Conservation (phyloP, 305 asterid genomes). For the Coffea humblotiana region DNA sequence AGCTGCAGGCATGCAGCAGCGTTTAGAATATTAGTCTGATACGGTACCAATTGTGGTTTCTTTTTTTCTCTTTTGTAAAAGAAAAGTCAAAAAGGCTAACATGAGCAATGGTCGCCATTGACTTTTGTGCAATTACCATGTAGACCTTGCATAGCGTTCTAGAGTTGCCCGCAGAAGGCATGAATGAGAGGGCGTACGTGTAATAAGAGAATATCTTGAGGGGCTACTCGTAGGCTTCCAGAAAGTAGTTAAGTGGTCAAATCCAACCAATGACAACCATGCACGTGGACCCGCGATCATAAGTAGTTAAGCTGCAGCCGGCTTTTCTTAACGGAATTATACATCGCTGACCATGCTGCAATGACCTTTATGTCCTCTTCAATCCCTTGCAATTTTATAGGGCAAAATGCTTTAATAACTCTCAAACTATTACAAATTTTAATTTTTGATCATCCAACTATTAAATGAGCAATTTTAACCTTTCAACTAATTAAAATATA, state of each 20-base stretch:
- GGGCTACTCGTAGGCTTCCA: constrained; percentile 22
- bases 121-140: neutral
- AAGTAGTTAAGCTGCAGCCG: neutral
- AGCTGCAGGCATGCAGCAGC: no score
- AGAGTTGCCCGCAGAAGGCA: neutral
- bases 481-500: no score
- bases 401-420: no score
- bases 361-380: neutral
- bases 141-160: neutral
- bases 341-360: neutral
- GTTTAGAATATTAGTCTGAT: no score
- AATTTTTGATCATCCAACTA: no score
- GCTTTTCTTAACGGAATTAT: neutral
- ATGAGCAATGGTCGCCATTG: neutral
- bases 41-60: no score
- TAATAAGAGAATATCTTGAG: neutral
- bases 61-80: no score
- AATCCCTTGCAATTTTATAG: no score
- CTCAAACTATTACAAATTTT: no score
- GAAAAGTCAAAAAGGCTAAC: no score
- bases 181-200: neutral
- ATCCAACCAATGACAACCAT: neutral
- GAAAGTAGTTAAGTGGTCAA: constrained; percentile 20
- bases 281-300: neutral
- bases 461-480: no score